phyloP scores from a whole-genome alignment of 2,329 filamentous ascomycete species.

The Fonsecaea pugnacius region DNA sequence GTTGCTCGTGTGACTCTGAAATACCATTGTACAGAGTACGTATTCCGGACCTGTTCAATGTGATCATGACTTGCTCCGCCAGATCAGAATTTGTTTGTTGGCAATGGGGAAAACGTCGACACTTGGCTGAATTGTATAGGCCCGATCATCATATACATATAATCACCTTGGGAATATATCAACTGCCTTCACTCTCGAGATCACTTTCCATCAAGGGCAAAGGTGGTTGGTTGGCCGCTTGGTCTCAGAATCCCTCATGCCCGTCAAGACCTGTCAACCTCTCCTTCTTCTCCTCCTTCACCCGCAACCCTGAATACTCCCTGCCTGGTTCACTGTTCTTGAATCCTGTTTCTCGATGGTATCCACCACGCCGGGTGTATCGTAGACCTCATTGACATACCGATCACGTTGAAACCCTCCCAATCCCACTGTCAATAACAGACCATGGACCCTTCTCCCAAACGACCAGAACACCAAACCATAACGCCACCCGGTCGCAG shows the following conservation, averaged over 20 bases:
- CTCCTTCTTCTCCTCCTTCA: background rate
- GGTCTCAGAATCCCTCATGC: background rate
- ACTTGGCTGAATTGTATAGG: background rate
- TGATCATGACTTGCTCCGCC: background rate
- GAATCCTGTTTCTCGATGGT: background rate
- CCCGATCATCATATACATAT: background rate
- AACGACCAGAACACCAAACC: background rate
- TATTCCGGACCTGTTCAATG: background rate
- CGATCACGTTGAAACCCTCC: background rate
- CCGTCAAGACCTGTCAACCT: background rate
- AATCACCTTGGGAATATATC: background rate
- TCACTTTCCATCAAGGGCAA: background rate
- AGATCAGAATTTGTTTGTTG: background rate
- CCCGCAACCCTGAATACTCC: background rate
- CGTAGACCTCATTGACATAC: background rate
- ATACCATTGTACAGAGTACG: background rate
- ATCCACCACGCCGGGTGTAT: background rate
- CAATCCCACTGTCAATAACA: background rate
- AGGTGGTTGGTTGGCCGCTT: background rate
- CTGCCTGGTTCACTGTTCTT: background rate
- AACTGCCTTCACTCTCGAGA: background rate
- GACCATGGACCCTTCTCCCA: background rate
- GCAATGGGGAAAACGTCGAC: background rate
- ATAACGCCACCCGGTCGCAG: background rate
- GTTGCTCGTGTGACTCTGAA: background rate